These are phyloP conservation scores for Guadua angustifolia DNA, from an alignment of 176 grass and related monocot genomes.

Conservation along the genomic window DNA sequence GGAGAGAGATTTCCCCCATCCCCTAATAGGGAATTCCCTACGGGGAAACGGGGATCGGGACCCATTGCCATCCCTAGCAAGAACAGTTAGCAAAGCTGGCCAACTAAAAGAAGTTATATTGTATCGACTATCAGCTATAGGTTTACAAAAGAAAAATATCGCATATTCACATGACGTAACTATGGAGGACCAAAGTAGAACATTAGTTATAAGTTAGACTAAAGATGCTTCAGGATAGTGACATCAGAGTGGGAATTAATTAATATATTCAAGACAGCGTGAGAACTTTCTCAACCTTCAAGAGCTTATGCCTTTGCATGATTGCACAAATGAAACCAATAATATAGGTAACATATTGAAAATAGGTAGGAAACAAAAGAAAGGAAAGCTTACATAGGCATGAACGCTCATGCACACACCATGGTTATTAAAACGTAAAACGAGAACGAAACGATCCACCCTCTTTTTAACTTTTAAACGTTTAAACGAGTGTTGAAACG, in stretches of 20 bases:
- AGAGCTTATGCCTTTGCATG: slow-evolving; percentile 13
- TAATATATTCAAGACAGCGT: background rate
- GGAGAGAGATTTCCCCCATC: too few relatives aligned
- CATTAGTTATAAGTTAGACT: background rate
- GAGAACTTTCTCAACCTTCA: slow-evolving; percentile 3
- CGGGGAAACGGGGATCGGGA: too few relatives aligned
- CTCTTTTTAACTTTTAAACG: too few relatives aligned
- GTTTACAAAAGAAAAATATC: slow-evolving; percentile 1
- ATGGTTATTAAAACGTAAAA: too few relatives aligned
- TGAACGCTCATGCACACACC: background rate
- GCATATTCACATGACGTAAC: background rate
- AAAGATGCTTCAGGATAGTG: background rate
- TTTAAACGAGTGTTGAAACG: too few relatives aligned
- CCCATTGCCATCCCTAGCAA: too few relatives aligned
- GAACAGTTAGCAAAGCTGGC: background rate
- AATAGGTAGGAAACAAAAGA: slow-evolving; percentile 22
- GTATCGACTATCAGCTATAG: background rate
- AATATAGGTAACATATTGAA: slow-evolving; percentile 16
- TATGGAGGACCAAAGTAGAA: background rate
- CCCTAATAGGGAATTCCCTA: too few relatives aligned
- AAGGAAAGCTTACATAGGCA: slow-evolving; percentile 6
- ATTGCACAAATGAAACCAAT: slow-evolving; percentile 11
- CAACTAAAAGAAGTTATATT: slow-evolving; percentile 1
- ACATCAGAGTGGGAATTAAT: background rate
- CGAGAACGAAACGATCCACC: too few relatives aligned